Evolutionary conservation across 83 land plant genomes (phyloP).

Genomic region (Picea engelmannii): DNA sequence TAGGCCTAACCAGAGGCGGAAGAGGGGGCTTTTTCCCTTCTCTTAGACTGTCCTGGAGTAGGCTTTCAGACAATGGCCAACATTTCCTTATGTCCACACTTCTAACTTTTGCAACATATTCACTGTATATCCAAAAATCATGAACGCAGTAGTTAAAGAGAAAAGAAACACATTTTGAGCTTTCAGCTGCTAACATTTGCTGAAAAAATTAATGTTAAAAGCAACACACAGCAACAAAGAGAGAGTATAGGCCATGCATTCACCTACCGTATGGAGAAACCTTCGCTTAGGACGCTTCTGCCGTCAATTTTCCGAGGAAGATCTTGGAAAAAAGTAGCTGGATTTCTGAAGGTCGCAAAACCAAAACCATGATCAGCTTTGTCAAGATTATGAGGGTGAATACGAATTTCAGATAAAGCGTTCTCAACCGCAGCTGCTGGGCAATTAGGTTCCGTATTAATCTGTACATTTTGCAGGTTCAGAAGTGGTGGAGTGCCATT

Average conservation of each 20-base stretch:
- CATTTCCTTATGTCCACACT: constrained; percentile 3
- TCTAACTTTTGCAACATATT: constrained; percentile 13
- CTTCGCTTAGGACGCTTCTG: background rate
- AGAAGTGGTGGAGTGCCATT: background rate
- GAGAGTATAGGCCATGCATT: too few relatives aligned
- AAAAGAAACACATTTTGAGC: too few relatives aligned
- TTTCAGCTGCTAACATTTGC: too few relatives aligned
- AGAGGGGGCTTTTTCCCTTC: background rate
- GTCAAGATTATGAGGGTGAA: background rate
- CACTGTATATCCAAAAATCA: background rate
- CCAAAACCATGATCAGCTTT: background rate
- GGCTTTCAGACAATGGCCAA: constrained; percentile 5
- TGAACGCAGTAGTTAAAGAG: background rate
- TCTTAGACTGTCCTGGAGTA: background rate
- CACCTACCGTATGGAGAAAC: constrained; percentile 11
- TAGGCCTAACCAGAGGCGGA: background rate
- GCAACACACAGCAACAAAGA: background rate
- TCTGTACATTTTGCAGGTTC: too few relatives aligned
- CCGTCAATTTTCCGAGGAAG: too few relatives aligned
- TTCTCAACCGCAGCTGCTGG: background rate
- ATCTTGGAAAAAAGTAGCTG: background rate
- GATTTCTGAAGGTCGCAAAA: background rate
- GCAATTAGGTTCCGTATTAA: background rate
- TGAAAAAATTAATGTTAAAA: background rate
- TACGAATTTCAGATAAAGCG: background rate